Evolutionary conservation across 2,329 filamentous ascomycete genomes (phyloP).

Genomic region (Colletotrichum camelliae): DNA sequence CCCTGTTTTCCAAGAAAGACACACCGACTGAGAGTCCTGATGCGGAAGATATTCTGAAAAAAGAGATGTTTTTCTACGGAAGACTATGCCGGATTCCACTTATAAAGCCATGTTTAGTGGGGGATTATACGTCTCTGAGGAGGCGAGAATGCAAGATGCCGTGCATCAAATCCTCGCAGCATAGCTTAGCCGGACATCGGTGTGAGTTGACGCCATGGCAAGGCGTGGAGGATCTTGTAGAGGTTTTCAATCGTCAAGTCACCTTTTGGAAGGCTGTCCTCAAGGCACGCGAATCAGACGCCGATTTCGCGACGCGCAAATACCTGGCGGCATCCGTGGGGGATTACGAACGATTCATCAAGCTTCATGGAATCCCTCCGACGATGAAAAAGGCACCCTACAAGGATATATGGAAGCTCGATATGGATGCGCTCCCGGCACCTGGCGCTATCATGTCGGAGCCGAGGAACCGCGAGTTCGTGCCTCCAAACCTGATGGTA

Average conservation of each 20-base stretch:
- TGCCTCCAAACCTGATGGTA: constrained; percentile 5
- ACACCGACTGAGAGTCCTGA: background rate
- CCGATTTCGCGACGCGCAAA: background rate
- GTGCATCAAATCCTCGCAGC: background rate
- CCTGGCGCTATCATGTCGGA: background rate
- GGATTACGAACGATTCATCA: constrained; percentile 17
- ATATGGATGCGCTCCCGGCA: background rate
- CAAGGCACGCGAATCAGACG: background rate
- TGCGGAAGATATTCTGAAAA: background rate
- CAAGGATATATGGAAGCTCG: background rate
- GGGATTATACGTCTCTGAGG: constrained; percentile 13
- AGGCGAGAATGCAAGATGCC: background rate
- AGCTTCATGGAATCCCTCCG: background rate
- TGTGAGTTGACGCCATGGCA: constrained; percentile 21
- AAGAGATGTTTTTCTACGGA: background rate
- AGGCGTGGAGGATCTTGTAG: constrained; percentile 1
- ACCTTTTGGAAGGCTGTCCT: constrained; percentile 15
- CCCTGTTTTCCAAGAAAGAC: background rate
- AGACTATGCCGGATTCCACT: background rate
- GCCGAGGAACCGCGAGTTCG: background rate
- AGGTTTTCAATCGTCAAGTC: constrained; percentile 1
- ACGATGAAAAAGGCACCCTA: background rate
- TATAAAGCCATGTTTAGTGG: background rate
- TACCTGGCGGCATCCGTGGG: background rate
- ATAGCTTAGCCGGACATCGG: background rate